phyloP scores from a whole-genome alignment of 257 asterid genomes.

The Osmanthus fragrans region DNA sequence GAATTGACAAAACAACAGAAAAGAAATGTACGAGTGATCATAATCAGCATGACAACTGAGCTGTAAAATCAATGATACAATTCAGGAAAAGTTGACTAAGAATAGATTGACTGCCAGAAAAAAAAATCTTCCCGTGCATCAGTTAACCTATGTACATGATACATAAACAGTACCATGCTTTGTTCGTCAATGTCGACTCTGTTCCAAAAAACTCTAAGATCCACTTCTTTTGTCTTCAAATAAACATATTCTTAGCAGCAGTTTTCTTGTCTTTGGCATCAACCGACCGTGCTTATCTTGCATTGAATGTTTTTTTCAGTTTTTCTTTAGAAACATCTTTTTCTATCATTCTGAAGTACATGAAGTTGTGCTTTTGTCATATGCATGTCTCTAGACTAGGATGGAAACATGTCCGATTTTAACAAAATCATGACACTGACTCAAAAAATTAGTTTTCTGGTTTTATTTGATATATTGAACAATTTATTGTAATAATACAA shows the following conservation, averaged over 20 bases:
- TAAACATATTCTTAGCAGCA: background rate
- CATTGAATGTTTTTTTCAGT: background rate
- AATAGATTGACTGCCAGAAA: background rate
- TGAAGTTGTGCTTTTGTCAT: background rate
- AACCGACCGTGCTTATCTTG: background rate
- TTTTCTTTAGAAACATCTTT: background rate
- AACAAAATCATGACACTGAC: background rate
- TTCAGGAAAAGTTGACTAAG: background rate
- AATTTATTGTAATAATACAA: background rate
- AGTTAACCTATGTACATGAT: background rate
- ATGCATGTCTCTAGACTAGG: background rate
- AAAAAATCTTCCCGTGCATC: background rate
- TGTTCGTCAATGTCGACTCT: background rate
- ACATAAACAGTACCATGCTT: background rate
- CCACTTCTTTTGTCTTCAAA: background rate
- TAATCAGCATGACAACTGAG: background rate
- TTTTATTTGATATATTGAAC: background rate
- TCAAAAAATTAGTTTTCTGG: background rate
- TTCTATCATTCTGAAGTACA: background rate
- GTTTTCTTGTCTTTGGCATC: background rate
- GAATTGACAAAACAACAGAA: background rate
- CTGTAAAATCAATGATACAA: background rate
- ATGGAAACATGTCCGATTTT: background rate
- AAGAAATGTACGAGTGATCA: background rate
- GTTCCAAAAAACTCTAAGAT: background rate